Evolutionary conservation across 805 yeast species (phyloP).

Genomic region (Danielia reshetovae): DNA sequence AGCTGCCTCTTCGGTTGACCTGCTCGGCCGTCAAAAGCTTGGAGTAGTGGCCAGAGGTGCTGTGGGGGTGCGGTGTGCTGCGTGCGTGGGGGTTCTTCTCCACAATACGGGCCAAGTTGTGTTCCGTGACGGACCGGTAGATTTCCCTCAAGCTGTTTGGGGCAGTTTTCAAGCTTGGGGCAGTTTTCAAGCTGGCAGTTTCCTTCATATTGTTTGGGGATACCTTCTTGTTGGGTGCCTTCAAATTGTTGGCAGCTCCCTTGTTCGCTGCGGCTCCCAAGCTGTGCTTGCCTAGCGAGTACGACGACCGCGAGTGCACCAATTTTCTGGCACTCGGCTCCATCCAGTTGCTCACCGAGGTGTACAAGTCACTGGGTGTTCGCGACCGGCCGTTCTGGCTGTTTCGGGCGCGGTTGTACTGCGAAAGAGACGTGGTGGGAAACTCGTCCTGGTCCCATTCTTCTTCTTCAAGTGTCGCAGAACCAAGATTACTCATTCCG

Average conservation of each 20-base stretch:
- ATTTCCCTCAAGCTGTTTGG: constrained; percentile 31
- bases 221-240: constrained; percentile 20
- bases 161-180: constrained; percentile 10
- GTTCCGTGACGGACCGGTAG: constrained; percentile 34
- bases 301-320: constrained; percentile 13
- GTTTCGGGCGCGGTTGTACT: constrained; percentile 25
- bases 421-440: constrained; percentile 35
- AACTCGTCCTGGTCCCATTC: constrained; percentile 18
- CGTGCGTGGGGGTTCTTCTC: not conserved
- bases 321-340: constrained; percentile 30
- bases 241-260: too few species aligned
- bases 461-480: constrained; percentile 7
- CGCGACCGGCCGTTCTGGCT: constrained; percentile 23
- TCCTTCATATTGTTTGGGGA: constrained; percentile 20
- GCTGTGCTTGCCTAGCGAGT: constrained; percentile 12
- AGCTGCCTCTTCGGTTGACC: not conserved
- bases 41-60: constrained; percentile 2
- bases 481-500: constrained; percentile 2
- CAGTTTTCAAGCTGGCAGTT: too few species aligned
- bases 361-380: constrained; percentile 38
- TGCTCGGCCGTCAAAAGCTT: constrained; percentile 3
- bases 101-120: constrained; percentile 21
- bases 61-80: not conserved
- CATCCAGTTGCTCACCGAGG: constrained; percentile 50
- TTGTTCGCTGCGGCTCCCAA: too few species aligned